A percentile compares a stretch with the other conserved stretches of the same genome.
phyloP scores from a whole-genome alignment of 257 asterid genomes.

The Scutellaria minor region DNA sequence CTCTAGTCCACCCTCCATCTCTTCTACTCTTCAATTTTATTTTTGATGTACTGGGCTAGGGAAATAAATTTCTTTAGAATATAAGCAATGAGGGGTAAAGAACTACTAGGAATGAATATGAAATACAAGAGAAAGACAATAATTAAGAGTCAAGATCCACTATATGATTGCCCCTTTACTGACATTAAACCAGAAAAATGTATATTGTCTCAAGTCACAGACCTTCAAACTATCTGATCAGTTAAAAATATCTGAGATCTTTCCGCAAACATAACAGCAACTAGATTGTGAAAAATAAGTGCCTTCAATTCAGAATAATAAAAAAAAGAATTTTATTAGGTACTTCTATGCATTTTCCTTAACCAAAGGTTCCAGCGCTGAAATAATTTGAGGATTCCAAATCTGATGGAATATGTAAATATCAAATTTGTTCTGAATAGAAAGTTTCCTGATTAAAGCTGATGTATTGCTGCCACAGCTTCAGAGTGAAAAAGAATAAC shows the following conservation, averaged over 20 bases:
- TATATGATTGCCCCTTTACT: not conserved
- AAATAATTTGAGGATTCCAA: slow-evolving; percentile 2
- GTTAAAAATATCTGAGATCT: not conserved
- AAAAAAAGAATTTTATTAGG: not conserved
- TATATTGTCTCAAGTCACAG: too few species aligned
- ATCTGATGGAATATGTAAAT: not conserved
- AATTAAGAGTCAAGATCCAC: not conserved
- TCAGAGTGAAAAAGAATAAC: not conserved
- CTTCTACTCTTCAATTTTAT: not conserved
- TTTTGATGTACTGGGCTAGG: not conserved
- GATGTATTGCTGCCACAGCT: not conserved
- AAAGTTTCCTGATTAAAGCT: not conserved
- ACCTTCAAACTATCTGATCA: too few species aligned
- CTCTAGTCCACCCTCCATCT: not conserved
- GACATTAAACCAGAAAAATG: too few species aligned
- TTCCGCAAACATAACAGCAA: not conserved
- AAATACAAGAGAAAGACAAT: not conserved
- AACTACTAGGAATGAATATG: not conserved
- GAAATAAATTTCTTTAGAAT: not conserved
- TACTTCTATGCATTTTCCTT: not conserved
- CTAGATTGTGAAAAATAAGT: not conserved
- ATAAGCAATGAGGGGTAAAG: not conserved
- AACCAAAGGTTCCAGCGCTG: not conserved
- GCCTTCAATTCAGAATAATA: not conserved
- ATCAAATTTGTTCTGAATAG: not conserved